phyloP scores from a whole-genome alignment of 257 asterid genomes.

The Solanum piurae region DNA sequence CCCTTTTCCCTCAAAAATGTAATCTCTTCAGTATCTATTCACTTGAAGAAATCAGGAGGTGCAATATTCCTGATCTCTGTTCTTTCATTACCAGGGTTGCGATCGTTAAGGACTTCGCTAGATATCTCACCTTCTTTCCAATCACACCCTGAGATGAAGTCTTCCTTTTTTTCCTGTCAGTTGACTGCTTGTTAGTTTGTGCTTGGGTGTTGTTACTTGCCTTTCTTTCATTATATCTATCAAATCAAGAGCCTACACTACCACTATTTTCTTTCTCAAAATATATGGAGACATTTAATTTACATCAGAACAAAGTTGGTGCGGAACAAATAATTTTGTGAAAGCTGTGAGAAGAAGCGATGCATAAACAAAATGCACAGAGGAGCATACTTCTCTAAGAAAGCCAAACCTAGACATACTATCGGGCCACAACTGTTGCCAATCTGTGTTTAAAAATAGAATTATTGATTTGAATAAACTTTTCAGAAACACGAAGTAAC shows the following conservation, averaged over 20 bases:
- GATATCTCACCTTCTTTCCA: background rate
- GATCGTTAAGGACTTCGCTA: background rate
- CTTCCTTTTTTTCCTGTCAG: constrained; percentile 1
- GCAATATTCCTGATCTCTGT: background rate
- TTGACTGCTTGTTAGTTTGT: constrained; percentile 1
- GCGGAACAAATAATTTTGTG: background rate
- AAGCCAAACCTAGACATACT: background rate
- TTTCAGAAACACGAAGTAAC: too few relatives aligned
- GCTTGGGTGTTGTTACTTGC: background rate
- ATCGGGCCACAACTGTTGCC: too few relatives aligned
- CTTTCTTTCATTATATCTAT: background rate
- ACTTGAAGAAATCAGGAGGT: background rate
- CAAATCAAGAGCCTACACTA: background rate
- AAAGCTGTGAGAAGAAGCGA: background rate
- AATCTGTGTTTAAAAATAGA: too few relatives aligned
- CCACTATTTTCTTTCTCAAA: background rate
- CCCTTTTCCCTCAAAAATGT: constrained; percentile 5
- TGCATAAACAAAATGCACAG: background rate
- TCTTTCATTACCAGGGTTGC: constrained; percentile 5
- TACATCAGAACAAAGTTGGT: background rate
- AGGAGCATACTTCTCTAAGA: background rate
- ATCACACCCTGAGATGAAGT: background rate
- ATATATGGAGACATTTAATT: background rate
- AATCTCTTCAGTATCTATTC: constrained; percentile 1
- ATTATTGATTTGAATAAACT: too few relatives aligned